Base-by-base conservation (phyloP, 495 filamentous ascomycete species). In the Penicillium mononematosum region DNA sequence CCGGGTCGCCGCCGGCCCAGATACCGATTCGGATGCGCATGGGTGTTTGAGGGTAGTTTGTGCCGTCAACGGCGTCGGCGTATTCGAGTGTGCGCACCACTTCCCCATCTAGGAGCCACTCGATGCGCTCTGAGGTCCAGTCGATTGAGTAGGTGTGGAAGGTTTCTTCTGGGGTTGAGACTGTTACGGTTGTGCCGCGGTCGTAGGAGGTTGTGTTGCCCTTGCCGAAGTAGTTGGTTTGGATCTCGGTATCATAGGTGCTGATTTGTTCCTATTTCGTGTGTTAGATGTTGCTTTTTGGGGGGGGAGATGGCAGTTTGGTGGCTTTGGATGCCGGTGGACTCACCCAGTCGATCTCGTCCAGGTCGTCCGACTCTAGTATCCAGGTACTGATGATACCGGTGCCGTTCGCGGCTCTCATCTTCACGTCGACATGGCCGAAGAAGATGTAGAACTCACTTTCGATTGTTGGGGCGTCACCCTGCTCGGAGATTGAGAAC, bases 201-300 rank as follows among this genome's bases (percentile, higher is more conserved):
- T 96, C 85, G 67, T 92, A 96, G 25, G 78, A 78, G 31, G 81
- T 76, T 3, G 89, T 91, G 59, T 91, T 84, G 11, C 91, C 94
- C 74, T 96, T 96, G 70, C 90, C 89, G 69, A 96, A 98, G 75
- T 94, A 98, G 74, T 98, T 94, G 64, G 85, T 90, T 75, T 97
- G 85, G 20, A 94, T 86, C 55, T 87, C 75, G 45, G 66, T 78
- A 46, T 76, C 68, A 61, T 86, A 82, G 38, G 81, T 81, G 58
- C 90, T 88, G 50, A 87, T 75, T 61, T 71, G 68, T 55, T 78
- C 74, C 75, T 75, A 58, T 66, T n/a, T 31, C 4, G 6, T 34
- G 9, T 52, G 17, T 55, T 49, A 54, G 36, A 20, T 41, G 20
- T 20, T 22, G 20, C 36, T 8, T 27, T 50, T 32, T 4, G 8